These are phyloP conservation scores for Parasitella parasitica DNA, from an alignment of 371 early-diverging fungal genomes.

Conservation along the genomic window DNA sequence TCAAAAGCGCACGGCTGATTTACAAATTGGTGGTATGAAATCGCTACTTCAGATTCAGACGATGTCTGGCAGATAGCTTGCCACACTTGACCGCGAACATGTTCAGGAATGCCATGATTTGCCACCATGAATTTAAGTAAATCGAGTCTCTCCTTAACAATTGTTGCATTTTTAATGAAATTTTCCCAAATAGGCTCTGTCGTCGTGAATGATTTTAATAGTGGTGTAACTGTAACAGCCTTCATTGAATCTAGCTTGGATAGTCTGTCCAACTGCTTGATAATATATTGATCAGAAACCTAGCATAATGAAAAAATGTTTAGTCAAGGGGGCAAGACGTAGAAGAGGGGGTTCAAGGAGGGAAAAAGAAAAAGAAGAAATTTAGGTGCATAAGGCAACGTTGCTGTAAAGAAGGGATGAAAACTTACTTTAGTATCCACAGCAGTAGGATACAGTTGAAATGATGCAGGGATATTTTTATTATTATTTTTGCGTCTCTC, in stretches of 20 bases:
- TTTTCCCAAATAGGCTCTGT: constrained; percentile 4
- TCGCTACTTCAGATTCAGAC: not conserved
- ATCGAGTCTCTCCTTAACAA: not conserved
- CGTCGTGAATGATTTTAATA: not conserved
- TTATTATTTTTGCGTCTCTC: constrained; percentile 6
- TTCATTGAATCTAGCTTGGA: not conserved
- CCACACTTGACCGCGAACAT: constrained; percentile 62
- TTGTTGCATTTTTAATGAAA: not conserved
- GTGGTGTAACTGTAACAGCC: not conserved
- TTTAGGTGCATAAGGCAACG: not conserved
- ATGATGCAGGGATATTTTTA: constrained; percentile 11
- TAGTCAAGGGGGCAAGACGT: not conserved
- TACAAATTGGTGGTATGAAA: not conserved
- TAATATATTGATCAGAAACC: not conserved
- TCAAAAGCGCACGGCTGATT: constrained; percentile 62
- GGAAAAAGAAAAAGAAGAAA: not conserved
- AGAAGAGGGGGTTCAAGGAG: not conserved
- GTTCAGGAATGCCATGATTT: constrained; percentile 65
- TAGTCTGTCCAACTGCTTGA: not conserved
- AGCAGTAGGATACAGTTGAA: not conserved
- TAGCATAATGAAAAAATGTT: not conserved
- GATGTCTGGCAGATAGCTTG: not conserved
- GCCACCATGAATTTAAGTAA: not conserved
- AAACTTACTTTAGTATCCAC: not conserved
- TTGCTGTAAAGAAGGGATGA: not conserved